Evolutionary conservation across 2,329 filamentous ascomycete species (phyloP).

Genomic region (Neurospora sp.): DNA sequence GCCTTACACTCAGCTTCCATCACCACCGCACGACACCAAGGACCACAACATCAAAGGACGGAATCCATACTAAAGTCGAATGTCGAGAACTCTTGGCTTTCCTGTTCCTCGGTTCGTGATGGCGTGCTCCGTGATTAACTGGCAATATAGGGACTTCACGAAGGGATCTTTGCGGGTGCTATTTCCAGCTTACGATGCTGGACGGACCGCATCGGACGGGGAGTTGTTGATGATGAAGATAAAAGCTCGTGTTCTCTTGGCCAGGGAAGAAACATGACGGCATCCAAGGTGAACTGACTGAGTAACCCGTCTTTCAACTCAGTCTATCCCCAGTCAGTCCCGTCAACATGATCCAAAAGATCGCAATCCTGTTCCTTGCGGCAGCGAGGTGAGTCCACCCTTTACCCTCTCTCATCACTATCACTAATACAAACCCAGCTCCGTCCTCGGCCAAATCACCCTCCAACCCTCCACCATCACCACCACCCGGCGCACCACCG

Average conservation of each 20-base stretch:
- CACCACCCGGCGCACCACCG: constrained; percentile 10
- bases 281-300: not conserved
- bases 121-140: not conserved
- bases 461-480: constrained; percentile 14
- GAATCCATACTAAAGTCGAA: not conserved
- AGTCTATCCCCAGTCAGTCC: too few relatives aligned
- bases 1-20: constrained; percentile 2
- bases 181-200: not conserved
- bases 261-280: not conserved
- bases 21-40: not conserved
- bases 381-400: constrained; percentile 8
- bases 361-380: not conserved
- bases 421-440: constrained; percentile 2
- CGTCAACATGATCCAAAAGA: constrained; percentile 10
- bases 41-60: not conserved
- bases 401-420: not conserved
- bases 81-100: not conserved
- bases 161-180: not conserved
- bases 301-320: not conserved
- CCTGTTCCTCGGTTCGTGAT: not conserved
- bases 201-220: not conserved
- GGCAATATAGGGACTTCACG: not conserved
- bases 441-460: constrained; percentile 14
- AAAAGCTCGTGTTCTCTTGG: not conserved
- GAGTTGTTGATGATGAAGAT: not conserved